Percentiles rank a stretch among this genome's conserved stretches.
These are phyloP conservation scores for Didymella pinodella DNA, from an alignment of 2,329 filamentous ascomycete species.

Conservation along the genomic window DNA sequence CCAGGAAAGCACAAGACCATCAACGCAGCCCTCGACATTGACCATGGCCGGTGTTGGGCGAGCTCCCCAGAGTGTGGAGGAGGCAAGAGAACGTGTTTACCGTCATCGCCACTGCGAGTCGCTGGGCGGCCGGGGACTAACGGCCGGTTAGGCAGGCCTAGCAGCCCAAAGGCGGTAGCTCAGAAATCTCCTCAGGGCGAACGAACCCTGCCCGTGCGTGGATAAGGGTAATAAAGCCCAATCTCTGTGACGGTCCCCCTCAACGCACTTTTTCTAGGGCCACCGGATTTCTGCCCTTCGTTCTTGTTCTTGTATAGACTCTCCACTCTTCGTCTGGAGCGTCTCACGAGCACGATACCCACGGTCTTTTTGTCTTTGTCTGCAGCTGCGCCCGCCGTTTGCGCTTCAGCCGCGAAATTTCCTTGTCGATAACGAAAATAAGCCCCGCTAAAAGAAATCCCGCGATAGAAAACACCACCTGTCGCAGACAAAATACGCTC, in stretches of 20 bases:
- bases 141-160: conserved; percentile 8
- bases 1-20: not conserved
- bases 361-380: conserved; percentile 15
- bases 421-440: conserved; percentile 38
- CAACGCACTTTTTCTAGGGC: conserved; percentile 17
- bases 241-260: conserved; percentile 10
- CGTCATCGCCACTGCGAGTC: conserved; percentile 15
- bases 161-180: conserved; percentile 5
- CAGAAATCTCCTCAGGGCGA: conserved; percentile 14
- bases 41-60: conserved; percentile 10
- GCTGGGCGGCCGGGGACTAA: conserved; percentile 10
- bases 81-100: conserved; percentile 14
- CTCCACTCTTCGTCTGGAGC: conserved; percentile 42
- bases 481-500: conserved; percentile 13
- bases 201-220: conserved; percentile 18
- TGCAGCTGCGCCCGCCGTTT: conserved; percentile 16
- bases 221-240: conserved; percentile 24
- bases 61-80: conserved; percentile 11
- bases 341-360: conserved; percentile 38
- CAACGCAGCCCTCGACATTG: not conserved
- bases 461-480: conserved; percentile 17
- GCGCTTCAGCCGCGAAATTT: conserved; percentile 25
- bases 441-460: conserved; percentile 40
- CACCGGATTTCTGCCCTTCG: conserved; percentile 24
- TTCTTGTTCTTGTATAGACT: conserved; percentile 37